Conservation (phyloP, 148 eudicot genomes). For the Vaccinium myrtillus region DNA sequence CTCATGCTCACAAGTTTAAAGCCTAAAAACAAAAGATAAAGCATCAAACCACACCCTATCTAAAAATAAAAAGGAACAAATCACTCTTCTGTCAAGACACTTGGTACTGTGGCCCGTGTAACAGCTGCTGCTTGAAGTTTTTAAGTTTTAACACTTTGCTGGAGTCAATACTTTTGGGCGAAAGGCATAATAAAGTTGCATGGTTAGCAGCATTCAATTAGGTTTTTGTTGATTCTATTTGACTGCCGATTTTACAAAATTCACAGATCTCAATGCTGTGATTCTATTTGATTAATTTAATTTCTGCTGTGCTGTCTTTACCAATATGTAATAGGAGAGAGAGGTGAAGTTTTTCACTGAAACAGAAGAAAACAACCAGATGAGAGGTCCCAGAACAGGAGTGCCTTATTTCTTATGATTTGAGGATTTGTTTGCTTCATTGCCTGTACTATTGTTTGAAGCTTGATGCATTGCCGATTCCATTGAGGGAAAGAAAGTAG, state of each 20-base stretch:
- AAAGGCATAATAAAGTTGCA: neutral
- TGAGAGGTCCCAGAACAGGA: slow-evolving; percentile 98
- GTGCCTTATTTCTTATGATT: slow-evolving; percentile 87
- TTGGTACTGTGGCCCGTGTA: neutral
- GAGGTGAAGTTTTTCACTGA: slow-evolving; percentile 99
- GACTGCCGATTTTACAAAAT: neutral
- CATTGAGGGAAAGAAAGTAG: slow-evolving; percentile 4
- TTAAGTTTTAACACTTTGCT: neutral
- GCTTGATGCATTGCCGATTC: slow-evolving; percentile 13
- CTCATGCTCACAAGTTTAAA: neutral
- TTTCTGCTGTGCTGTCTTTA: neutral
- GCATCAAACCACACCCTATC: neutral
- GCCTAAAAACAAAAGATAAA: neutral
- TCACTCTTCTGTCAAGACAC: neutral
- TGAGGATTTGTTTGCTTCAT: slow-evolving; percentile 26
- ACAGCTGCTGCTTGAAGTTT: neutral
- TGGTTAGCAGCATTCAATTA: slow-evolving; percentile 14
- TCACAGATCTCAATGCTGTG: neutral
- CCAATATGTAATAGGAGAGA: slow-evolving; percentile 61
- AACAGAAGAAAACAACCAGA: slow-evolving; percentile 98
- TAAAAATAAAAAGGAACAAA: neutral
- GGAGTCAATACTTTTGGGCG: neutral
- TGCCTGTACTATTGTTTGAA: slow-evolving; percentile 20
- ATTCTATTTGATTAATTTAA: neutral
- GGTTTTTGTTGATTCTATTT: neutral